Conservation (phyloP, 257 asterid genomes). For the Catharanthus roseus region DNA sequence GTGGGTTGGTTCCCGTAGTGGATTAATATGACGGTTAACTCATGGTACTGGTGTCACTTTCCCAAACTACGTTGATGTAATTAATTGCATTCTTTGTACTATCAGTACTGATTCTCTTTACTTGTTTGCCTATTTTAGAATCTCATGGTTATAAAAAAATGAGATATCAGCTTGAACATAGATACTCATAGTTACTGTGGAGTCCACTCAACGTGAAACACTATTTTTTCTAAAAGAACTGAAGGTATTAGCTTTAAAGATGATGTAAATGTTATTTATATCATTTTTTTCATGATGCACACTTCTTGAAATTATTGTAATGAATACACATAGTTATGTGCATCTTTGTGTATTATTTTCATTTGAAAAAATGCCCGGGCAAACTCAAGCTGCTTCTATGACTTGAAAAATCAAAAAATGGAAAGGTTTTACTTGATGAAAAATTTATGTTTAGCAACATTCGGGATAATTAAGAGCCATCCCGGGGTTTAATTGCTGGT, state of each 20-base stretch:
- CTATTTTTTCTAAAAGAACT: constrained; percentile 56
- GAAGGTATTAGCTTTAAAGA: constrained; percentile 47
- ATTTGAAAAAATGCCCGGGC: not conserved
- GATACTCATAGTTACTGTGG: constrained; percentile 56
- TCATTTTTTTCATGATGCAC: not conserved
- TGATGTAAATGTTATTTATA: not conserved
- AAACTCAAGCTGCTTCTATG: not conserved
- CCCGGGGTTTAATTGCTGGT: not conserved
- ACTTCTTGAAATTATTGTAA: not conserved
- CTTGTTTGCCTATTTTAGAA: constrained; percentile 26
- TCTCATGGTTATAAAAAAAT: constrained; percentile 12
- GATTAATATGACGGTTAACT: not conserved
- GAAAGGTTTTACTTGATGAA: not conserved
- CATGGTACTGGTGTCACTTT: too few relatives aligned
- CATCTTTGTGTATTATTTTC: not conserved
- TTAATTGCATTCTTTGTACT: not conserved
- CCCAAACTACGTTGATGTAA: not conserved
- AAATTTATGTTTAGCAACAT: not conserved
- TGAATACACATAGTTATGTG: not conserved
- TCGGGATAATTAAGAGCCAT: not conserved
- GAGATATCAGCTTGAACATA: constrained; percentile 40
- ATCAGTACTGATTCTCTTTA: constrained; percentile 14
- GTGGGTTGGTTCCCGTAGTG: not conserved
- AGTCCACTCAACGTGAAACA: constrained; percentile 84
- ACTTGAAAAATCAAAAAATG: not conserved